Evolutionary conservation across 345 rosid species (phyloP), one percentile per base, ranked within the genome.

Genomic region (Hibiscus mutabilis): DNA sequence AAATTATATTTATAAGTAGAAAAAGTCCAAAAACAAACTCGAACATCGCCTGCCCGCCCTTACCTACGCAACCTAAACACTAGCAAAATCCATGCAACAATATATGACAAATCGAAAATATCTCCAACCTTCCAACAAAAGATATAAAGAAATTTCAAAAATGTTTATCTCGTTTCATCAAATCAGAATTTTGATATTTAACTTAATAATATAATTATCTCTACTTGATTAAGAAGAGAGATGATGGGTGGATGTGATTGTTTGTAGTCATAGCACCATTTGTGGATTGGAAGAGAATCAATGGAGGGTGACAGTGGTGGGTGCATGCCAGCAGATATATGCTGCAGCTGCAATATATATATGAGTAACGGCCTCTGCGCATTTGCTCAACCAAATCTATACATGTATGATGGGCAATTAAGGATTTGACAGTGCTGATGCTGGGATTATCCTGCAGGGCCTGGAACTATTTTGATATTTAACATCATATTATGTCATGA

Each of bases 221-320:
- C 0, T 2, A 9, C 2, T 13, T 15, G 15, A 47, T 47, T 37
- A 51, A 53, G 6, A 18, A 7, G 57, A 12, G 14, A 21, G 13
- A 47, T 37, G 12, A 49, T 4, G n/a, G 60, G 31, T 4, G 13
- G 16, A 69, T n/a, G 61, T 69, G 80, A 76, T 24, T 2, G 73
- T 65, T 70, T 79, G 83, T 74, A 63, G 74, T 76, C 82, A 77
- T 49, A 66, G 58, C 60, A 68, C 25, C 55, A 68, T 8, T 14
- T 52, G 42, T 51, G 42, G 44, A 68, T 68, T 52, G 46, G 60
- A 68, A 27, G 60, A 31, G 60, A 51, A 68, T 24, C 55, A 29
- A 33, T 4, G 31, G 35, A 59, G 73, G 10, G 74, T 75, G 4
- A 58, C 60, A 31, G 60, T 68, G 69, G 7, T 22, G 57, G 3